phyloP scores from a whole-genome alignment of 805 yeast species.

The Wickerhamomyces ciferrii region DNA sequence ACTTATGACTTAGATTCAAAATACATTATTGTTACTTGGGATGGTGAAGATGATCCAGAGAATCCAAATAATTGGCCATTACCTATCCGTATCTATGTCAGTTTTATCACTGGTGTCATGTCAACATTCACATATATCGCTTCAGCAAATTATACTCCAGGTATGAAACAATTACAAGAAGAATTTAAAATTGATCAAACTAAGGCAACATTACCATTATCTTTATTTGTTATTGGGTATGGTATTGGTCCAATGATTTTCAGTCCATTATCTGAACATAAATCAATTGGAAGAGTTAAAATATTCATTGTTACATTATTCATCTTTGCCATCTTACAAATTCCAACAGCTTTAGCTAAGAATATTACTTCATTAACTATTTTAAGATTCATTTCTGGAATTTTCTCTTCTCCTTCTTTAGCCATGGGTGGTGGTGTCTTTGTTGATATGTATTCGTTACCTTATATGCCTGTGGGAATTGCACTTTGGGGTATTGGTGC shows the following conservation, averaged over 20 bases:
- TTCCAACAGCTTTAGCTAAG: slow-evolving; percentile 47
- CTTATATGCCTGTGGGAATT: slow-evolving; percentile 40
- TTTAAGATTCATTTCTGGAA: slow-evolving; percentile 47
- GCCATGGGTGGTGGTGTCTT: slow-evolving; percentile 57
- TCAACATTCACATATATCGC: slow-evolving; percentile 50
- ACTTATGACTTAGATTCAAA: too few species aligned
- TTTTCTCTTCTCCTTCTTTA: slow-evolving; percentile 50
- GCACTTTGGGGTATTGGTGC: slow-evolving; percentile 51
- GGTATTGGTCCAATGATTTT: slow-evolving; percentile 57
- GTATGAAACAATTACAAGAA: slow-evolving; percentile 35
- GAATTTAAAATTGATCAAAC: slow-evolving; percentile 40
- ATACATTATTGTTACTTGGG: slow-evolving; percentile 2
- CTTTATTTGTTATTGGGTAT: slow-evolving; percentile 54
- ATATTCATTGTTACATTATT: slow-evolving; percentile 42
- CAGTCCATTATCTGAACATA: slow-evolving; percentile 55
- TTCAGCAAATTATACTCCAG: slow-evolving; percentile 52
- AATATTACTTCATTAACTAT: slow-evolving; percentile 47
- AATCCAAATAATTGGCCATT: slow-evolving; percentile 54
- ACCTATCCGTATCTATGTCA: slow-evolving; percentile 34
- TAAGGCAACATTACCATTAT: slow-evolving; percentile 44
- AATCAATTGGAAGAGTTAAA: slow-evolving; percentile 46
- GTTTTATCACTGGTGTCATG: slow-evolving; percentile 6
- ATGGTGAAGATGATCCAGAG: slow-evolving; percentile 44
- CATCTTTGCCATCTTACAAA: slow-evolving; percentile 44
- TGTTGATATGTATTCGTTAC: slow-evolving; percentile 40